These are phyloP conservation scores for Lepidium aucheri DNA, from an alignment of 345 rosid species.

Conservation along the genomic window DNA sequence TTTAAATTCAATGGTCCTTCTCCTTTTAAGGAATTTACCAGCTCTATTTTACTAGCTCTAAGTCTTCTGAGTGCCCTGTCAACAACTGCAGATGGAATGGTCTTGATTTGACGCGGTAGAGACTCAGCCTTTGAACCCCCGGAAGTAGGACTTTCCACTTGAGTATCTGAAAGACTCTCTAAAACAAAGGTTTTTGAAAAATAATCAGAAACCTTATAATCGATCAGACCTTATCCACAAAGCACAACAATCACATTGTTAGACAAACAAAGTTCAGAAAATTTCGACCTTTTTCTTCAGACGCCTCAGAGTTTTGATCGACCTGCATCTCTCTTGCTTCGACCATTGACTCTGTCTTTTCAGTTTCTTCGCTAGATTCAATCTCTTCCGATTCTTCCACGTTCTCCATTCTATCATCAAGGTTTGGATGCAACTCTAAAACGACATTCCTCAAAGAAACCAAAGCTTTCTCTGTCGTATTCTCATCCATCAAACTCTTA, in stretches of 20 bases:
- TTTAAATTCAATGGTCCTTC: slow-evolving; percentile 2
- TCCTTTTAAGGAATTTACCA: slow-evolving; percentile 18
- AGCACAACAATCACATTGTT: background rate
- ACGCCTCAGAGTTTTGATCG: background rate
- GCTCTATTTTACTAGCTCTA: slow-evolving; percentile 9
- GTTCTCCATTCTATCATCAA: background rate
- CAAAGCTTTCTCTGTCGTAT: slow-evolving; percentile 37
- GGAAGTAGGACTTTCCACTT: background rate
- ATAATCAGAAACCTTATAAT: background rate
- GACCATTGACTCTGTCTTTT: slow-evolving; percentile 16
- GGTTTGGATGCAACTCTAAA: slow-evolving; percentile 6
- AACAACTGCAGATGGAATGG: slow-evolving; percentile 17
- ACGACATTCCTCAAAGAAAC: slow-evolving; percentile 17
- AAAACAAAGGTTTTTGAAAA: background rate
- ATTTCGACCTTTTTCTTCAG: slow-evolving; percentile 17
- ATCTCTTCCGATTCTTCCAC: slow-evolving; percentile 13
- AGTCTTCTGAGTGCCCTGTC: slow-evolving; percentile 3
- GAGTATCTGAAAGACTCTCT: background rate
- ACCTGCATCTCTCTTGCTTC: background rate
- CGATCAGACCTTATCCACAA: background rate
- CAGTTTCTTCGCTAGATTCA: slow-evolving; percentile 11
- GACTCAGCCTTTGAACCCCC: background rate
- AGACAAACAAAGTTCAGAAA: background rate
- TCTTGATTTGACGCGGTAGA: background rate
- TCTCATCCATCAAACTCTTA: slow-evolving; percentile 24